Base-by-base conservation (phyloP, 139 green algal species). In the Haematococcus lacustris region DNA sequence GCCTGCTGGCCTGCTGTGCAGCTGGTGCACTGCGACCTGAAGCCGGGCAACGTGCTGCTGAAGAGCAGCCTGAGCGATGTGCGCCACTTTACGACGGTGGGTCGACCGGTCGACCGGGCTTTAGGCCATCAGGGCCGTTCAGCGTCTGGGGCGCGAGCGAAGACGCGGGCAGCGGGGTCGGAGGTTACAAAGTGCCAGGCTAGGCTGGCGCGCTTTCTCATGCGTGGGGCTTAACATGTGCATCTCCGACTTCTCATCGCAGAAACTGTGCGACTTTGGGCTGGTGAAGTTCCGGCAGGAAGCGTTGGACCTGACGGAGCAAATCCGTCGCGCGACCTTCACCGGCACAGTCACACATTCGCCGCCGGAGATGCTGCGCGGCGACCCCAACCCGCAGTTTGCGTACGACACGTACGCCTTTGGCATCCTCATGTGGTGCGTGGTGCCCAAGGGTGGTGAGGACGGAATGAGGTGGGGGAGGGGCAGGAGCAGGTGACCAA, bases 1-100 rank as follows among this genome's bases (percentile, higher is more conserved):
- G n/a, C n/a, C n/a, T n/a, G n/a, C n/a, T n/a, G n/a, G n/a, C n/a
- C n/a, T n/a, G n/a, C n/a, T n/a, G n/a, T 77, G 32, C 71, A 80
- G 38, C 71, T 90, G 32, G 65, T 91, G 0, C 87, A 92, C 67
- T 76, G 82, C 38, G 87, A 93, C 76, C 72, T 93, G 25, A 93
- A 93, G 64, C 78, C 82, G 1, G 71, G 70, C 4, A 92, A 92
- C 73, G 84, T 91, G 61, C 70, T 91, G 77, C 77, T 88, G 7
- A 85, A 83, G 50, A 66, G 65, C 33, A 37, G n/a, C 68, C 38
- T 50, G 5, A 66, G 34, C 21, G 81, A 86, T 43, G 53, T 70
- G 0, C 71, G 83, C 28, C 78, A 77, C 37, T 88, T 82, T 57
- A 74, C 73, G 39, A 82, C 77, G 53, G 93, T 92, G n/a, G n/a